Conservation (phyloP, 805 yeast genomes). For the Lipomyces starkeyi region DNA sequence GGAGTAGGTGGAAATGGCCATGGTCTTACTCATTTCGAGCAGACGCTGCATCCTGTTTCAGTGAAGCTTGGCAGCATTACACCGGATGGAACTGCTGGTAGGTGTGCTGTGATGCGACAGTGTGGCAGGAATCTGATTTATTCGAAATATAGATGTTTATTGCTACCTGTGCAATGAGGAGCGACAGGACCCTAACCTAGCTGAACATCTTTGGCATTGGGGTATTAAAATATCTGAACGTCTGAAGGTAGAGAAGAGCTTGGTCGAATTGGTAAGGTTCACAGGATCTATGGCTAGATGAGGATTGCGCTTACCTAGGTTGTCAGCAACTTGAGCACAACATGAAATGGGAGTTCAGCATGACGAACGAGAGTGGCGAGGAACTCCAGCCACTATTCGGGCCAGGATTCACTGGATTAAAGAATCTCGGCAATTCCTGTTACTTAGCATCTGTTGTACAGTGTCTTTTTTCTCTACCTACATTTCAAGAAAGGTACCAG, state of each 20-base stretch:
- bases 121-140: not conserved
- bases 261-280: constrained; percentile 68
- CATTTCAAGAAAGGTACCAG: constrained; percentile 43
- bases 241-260: constrained; percentile 81
- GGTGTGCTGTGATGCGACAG: not conserved
- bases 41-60: constrained; percentile 74
- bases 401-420: constrained; percentile 77
- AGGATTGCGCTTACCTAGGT: not conserved
- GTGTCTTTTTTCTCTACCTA: constrained; percentile 57
- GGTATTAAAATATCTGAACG: constrained; percentile 66
- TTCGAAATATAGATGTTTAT: constrained; percentile 62
- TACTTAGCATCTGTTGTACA: constrained; percentile 85
- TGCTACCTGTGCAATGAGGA: constrained; percentile 93
- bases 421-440: constrained; percentile 92
- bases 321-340: constrained; percentile 82
- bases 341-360: constrained; percentile 87
- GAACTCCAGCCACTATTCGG: constrained; percentile 73
- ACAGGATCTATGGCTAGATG: not conserved
- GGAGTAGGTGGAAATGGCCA: constrained; percentile 94
- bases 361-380: constrained; percentile 74
- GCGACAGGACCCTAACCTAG: constrained; percentile 69
- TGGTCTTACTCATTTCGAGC: constrained; percentile 74
- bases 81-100: constrained; percentile 61
- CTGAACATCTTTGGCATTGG: constrained; percentile 57
- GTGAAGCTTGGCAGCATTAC: constrained; percentile 90